These are phyloP conservation scores for Termitomyces sp. DNA, from an alignment of 768 basidiomycete species.

Conservation along the genomic window DNA sequence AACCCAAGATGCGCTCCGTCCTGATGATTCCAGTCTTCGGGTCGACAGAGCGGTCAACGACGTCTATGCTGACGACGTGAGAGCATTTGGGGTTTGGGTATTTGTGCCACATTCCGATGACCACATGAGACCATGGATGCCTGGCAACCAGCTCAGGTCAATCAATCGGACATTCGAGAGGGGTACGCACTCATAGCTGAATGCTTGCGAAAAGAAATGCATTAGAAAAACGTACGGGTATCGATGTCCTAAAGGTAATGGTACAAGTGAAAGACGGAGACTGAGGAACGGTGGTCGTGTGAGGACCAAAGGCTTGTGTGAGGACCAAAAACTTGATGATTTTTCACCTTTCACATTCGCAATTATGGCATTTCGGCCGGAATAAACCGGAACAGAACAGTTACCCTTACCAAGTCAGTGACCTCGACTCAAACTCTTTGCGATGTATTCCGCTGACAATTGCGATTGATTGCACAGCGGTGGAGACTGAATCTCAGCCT, in stretches of 20 bases:
- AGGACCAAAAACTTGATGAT: slow-evolving; percentile 2
- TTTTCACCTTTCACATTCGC: slow-evolving; percentile 3
- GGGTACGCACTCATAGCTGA: slow-evolving; percentile 73
- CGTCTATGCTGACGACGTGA: slow-evolving; percentile 85
- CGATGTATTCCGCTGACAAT: background rate
- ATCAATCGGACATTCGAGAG: slow-evolving; percentile 10
- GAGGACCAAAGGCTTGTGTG: slow-evolving; percentile 10
- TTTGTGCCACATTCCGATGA: slow-evolving; percentile 93
- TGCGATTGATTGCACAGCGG: background rate
- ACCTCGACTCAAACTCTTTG: background rate
- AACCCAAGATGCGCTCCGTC: slow-evolving; percentile 86
- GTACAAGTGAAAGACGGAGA: slow-evolving; percentile 25
- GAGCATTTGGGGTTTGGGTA: slow-evolving; percentile 93
- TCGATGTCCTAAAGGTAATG: slow-evolving; percentile 20
- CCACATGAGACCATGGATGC: slow-evolving; percentile 88
- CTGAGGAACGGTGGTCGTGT: slow-evolving; percentile 11
- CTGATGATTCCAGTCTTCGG: slow-evolving; percentile 84
- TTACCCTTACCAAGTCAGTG: background rate
- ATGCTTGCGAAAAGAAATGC: slow-evolving; percentile 87
- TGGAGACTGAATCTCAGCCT: background rate
- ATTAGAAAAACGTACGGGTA: slow-evolving; percentile 39
- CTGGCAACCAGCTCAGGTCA: slow-evolving; percentile 35
- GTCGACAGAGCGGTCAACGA: slow-evolving; percentile 81
- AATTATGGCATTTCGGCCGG: slow-evolving; percentile 18
- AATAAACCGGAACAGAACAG: slow-evolving; percentile 8